phyloP scores from a whole-genome alignment of 768 basidiomycete species.

The Piloderma croceum region DNA sequence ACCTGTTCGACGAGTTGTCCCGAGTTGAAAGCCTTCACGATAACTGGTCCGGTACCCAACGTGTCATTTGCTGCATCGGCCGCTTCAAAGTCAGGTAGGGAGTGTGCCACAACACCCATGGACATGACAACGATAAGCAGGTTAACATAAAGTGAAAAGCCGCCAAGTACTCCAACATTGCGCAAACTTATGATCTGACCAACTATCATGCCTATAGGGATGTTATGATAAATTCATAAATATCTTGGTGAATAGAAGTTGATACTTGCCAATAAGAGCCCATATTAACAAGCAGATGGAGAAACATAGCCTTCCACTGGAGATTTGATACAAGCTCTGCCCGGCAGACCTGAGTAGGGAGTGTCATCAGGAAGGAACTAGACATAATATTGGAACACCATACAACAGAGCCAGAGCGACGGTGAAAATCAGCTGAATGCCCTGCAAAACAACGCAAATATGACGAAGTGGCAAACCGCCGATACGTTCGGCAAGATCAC shows the following conservation, averaged over 20 bases:
- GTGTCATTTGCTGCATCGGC: slow-evolving; percentile 34
- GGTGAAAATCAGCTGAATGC: slow-evolving; percentile 51
- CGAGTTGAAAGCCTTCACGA: slow-evolving; percentile 32
- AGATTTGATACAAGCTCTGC: too few species aligned
- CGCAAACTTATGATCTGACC: slow-evolving; percentile 56
- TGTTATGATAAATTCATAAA: too few species aligned
- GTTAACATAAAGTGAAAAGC: slow-evolving; percentile 44
- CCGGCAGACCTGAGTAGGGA: too few species aligned
- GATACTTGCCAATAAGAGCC: too few species aligned
- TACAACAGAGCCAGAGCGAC: slow-evolving; percentile 30
- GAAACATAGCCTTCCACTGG: slow-evolving; percentile 62
- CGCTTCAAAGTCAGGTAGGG: slow-evolving; percentile 45
- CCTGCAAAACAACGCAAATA: slow-evolving; percentile 45
- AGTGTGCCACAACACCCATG: slow-evolving; percentile 56
- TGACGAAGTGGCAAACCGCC: slow-evolving; percentile 44
- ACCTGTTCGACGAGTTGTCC: slow-evolving; percentile 39
- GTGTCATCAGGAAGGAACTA: too few species aligned
- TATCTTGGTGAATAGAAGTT: too few species aligned
- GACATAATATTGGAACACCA: slow-evolving; percentile 2
- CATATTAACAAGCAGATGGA: slow-evolving; percentile 53
- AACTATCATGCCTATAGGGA: slow-evolving; percentile 50
- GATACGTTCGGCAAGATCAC: slow-evolving; percentile 52
- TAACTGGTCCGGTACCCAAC: slow-evolving; percentile 27
- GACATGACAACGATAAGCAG: slow-evolving; percentile 49
- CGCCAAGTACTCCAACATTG: slow-evolving; percentile 32